Base-by-base conservation (phyloP, 2,329 filamentous ascomycete genomes). In the Remersonia thermophila region DNA sequence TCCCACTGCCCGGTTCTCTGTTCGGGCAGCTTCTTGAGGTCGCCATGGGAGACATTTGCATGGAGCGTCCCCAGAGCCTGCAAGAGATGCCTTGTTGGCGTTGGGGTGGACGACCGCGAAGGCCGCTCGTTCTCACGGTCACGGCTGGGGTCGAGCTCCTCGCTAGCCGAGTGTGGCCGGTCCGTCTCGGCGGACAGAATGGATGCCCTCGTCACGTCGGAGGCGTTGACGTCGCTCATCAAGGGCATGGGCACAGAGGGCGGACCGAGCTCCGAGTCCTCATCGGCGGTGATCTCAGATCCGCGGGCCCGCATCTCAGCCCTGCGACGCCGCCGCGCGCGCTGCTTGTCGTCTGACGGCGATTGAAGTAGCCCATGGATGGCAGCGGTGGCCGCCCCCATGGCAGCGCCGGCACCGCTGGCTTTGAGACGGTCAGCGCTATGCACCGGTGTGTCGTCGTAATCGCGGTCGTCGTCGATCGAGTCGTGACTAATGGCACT, bases 171-270 rank as follows among this genome's bases (percentile, higher is more conserved):
- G 32, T 71, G 68, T 12, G 83, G 80, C 35, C 77, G 66, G 45
- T 84, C 83, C 0, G 83, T 83, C 18, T 82, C 77, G 20, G 83
- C 82, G 4, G 87, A 91, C 13, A 91, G 61, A 36, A 96, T 83
- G 0, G 89, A 95, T 12, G 81, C 81, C 48, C 89, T 72, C 0
- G 89, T 96, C 37, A 95, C 59, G 35, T 95, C 87, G 0, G 89
- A 93, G 29, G 82, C 75, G 46, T 83, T 81, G 39, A 93, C 73
- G 38, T 85, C 83, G 57, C 87, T 94, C 57, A 82, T 80, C 43
- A 94, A 69, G 3, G 89, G 89, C 80, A 95, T 85, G 5, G 83
- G 83, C 6, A 86, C 80, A 4, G 60, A 57, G 8, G 65, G 65
- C 11, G 83, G 72, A 33, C 76, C 65, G 35, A 74, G 68, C 40